These are phyloP conservation scores for Carnegiea gigantea DNA, from an alignment of 179 eudicot genomes.

Conservation along the genomic window DNA sequence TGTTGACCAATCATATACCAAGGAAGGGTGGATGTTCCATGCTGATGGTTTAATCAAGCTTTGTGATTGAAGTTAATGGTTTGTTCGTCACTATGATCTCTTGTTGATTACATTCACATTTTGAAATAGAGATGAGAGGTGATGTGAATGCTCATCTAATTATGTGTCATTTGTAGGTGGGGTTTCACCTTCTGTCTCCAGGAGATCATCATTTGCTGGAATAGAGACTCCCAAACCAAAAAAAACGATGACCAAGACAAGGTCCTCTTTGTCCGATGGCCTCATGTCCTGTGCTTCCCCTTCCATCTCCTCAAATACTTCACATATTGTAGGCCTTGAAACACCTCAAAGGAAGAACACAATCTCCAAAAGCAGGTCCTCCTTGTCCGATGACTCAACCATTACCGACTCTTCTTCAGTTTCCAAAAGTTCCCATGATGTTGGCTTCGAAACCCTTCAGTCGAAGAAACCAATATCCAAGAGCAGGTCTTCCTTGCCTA, in stretches of 20 bases:
- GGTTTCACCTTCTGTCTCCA: constrained; percentile 43
- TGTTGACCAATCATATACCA: background rate
- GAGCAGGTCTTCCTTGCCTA: constrained; percentile 38
- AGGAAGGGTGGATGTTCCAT: background rate
- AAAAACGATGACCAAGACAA: constrained; percentile 42
- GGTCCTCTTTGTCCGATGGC: constrained; percentile 41
- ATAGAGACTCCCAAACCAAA: constrained; percentile 44
- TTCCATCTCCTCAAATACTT: constrained; percentile 21
- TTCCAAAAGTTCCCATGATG: constrained; percentile 40
- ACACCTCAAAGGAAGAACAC: constrained; percentile 25
- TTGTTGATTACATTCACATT: background rate
- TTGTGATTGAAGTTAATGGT: background rate
- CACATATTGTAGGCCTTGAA: constrained; percentile 13
- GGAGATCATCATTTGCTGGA: constrained; percentile 34
- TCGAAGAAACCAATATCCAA: constrained; percentile 34
- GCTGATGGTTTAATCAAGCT: background rate
- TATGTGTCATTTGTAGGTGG: constrained; percentile 19
- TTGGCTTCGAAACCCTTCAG: constrained; percentile 39
- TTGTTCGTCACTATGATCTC: background rate
- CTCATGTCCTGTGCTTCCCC: constrained; percentile 18
- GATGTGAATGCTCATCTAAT: constrained; percentile 17
- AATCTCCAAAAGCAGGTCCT: constrained; percentile 33
- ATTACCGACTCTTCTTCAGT: constrained; percentile 41
- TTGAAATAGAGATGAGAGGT: background rate
- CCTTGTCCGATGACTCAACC: constrained; percentile 37